A percentile compares a stretch with the other conserved stretches of the same genome.
phyloP scores from a whole-genome alignment of 345 rosid species.

The Citrus mangshanensis region DNA sequence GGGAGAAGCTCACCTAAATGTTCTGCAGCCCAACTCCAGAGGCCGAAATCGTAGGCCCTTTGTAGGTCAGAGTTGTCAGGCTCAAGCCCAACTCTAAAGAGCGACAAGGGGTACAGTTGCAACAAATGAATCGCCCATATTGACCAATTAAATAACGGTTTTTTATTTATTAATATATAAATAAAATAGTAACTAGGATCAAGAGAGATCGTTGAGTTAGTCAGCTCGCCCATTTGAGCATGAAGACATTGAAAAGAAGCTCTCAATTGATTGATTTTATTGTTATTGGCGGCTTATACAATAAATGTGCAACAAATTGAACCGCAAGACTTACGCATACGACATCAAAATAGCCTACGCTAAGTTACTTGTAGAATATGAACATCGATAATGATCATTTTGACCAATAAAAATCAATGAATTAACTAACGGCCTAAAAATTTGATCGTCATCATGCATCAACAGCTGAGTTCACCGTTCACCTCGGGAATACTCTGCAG shows the following conservation, averaged over 20 bases:
- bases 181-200: not conserved
- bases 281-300: not conserved
- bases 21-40: too few relatives aligned
- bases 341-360: not conserved
- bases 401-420: not conserved
- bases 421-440: not conserved
- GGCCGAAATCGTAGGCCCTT: too few relatives aligned
- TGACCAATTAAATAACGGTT: too few relatives aligned
- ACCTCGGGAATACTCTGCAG: constrained; percentile 78
- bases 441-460: not conserved
- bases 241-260: not conserved
- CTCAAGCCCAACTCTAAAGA: too few relatives aligned
- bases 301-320: not conserved
- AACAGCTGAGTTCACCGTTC: constrained; percentile 3
- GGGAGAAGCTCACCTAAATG: too few relatives aligned
- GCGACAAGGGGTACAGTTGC: too few relatives aligned
- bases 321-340: not conserved
- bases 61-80: too few relatives aligned
- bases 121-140: too few relatives aligned
- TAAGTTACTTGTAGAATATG: not conserved
- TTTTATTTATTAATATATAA: too few relatives aligned
- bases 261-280: not conserved
- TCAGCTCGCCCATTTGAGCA: not conserved
- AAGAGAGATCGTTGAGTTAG: not conserved
- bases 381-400: not conserved